Evolutionary conservation across 805 yeast genomes (phyloP).

Genomic region (Pichia membranifaciens): DNA sequence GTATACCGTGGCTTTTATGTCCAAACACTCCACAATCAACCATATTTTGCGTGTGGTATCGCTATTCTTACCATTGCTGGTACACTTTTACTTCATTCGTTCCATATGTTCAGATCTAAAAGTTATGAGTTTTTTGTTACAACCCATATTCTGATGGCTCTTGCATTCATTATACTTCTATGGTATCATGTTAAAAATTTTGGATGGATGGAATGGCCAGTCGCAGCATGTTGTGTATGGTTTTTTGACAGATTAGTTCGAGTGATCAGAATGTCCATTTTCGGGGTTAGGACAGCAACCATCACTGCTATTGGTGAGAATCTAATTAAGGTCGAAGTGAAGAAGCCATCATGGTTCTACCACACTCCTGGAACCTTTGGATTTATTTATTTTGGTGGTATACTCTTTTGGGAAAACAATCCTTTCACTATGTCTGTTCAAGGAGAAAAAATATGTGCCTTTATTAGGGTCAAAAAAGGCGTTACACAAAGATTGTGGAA

Average conservation of each 20-base stretch:
- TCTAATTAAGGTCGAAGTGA: slow-evolving; percentile 9
- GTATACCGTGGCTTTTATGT: slow-evolving; percentile 11
- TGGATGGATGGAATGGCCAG: slow-evolving; percentile 32
- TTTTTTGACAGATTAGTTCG: slow-evolving; percentile 46
- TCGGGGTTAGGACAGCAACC: slow-evolving; percentile 21
- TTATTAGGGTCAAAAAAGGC: slow-evolving; percentile 48
- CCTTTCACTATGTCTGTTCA: slow-evolving; percentile 54
- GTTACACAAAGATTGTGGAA: slow-evolving; percentile 39
- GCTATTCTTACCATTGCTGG: slow-evolving; percentile 39
- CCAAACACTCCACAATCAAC: background rate
- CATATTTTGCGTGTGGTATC: slow-evolving; percentile 29
- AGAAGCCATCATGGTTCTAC: slow-evolving; percentile 45
- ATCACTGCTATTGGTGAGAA: slow-evolving; percentile 10
- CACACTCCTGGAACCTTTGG: slow-evolving; percentile 53
- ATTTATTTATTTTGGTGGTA: slow-evolving; percentile 49
- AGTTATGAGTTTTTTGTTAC: slow-evolving; percentile 56
- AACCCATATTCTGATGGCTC: slow-evolving; percentile 51
- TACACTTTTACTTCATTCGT: slow-evolving; percentile 42
- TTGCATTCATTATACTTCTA: slow-evolving; percentile 44
- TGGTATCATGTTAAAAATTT: slow-evolving; percentile 44
- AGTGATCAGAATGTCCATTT: slow-evolving; percentile 23
- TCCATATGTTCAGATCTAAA: slow-evolving; percentile 43
- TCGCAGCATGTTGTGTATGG: slow-evolving; percentile 43
- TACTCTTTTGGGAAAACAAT: slow-evolving; percentile 62
- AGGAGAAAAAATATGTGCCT: slow-evolving; percentile 34